Evolutionary conservation across 331 rosid species (phyloP), one percentile per base, ranked within the genome.

Genomic region (Quercus lobata): DNA sequence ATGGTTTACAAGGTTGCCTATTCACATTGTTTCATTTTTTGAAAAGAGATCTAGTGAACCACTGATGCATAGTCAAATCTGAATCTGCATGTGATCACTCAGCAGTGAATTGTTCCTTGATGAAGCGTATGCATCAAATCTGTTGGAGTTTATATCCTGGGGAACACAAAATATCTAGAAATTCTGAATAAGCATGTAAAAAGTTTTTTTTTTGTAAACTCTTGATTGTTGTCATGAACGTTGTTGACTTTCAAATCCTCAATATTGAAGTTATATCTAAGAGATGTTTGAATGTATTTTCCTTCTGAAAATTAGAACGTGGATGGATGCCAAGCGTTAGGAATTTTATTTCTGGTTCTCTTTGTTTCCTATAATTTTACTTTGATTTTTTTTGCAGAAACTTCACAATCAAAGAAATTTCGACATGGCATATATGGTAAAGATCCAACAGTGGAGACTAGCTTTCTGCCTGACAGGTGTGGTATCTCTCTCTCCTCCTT

Each of bases 401-500:
- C 49, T 80, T 34, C 53, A 55, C 92, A 89, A 65, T 35, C 94
- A 76, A 80, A 74, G 73, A 86, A 81, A 73, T 55, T 83, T 44
- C 72, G 83, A 62, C 19, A 76, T 76, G 83, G 90, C 27, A 93
- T 90, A 87, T 87, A 91, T 84, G 99, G 97, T 71, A 96, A 96
- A 91, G 98, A 93, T 84, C 99, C 99, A 76, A 93, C 94, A 4
- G 99, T 93, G 29, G 99, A 96, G 88, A 96, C 99, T 72, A 78
- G 99, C 90, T 96, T 96, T 84, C 89, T 96, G 74, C 99, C 99
- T 32, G 99, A 96, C 84, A 96, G 99, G 98, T 93, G 74, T 76
- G 76, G 68, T 61, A 25, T 84, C 79, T 70, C 80, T 41, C 72
- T 62, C 22, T 68, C 57, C 63, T 29, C 69, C 78, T 19, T 41